phyloP scores from a whole-genome alignment of 2,329 filamentous ascomycete genomes.

The Diatrype stigma region DNA sequence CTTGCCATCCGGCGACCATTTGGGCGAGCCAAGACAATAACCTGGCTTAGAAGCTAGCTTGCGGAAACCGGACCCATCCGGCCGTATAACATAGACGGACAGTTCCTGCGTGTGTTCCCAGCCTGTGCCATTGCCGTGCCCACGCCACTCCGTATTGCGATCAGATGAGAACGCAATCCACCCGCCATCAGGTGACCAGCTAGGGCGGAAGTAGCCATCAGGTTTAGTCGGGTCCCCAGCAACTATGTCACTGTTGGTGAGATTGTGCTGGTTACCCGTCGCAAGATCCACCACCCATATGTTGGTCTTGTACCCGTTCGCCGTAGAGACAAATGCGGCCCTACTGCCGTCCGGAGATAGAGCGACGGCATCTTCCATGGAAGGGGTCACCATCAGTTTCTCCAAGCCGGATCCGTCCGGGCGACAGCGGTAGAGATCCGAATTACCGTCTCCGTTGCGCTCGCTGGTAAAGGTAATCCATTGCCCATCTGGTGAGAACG shows the following conservation, averaged over 20 bases:
- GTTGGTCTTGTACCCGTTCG: conserved; percentile 31
- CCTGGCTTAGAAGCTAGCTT: conserved; percentile 27
- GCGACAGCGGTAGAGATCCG: conserved; percentile 35
- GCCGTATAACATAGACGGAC: conserved; percentile 34
- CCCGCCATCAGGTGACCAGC: conserved; percentile 37
- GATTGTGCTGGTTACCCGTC: conserved; percentile 27
- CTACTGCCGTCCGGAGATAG: conserved; percentile 34
- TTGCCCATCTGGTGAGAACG: conserved; percentile 33
- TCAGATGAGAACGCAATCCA: conserved; percentile 39
- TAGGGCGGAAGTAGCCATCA: conserved; percentile 34
- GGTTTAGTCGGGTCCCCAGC: conserved; percentile 20
- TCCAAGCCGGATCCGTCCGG: conserved; percentile 32
- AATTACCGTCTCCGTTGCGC: conserved; percentile 34
- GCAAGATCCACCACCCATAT: conserved; percentile 35
- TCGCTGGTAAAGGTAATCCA: conserved; percentile 38
- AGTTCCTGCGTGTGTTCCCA: conserved; percentile 39
- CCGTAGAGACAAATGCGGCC: conserved; percentile 36
- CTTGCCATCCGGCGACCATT: conserved; percentile 32
- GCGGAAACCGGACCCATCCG: conserved; percentile 33
- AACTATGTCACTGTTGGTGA: conserved; percentile 30
- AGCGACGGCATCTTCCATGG: conserved; percentile 32
- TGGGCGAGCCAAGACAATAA: conserved; percentile 34
- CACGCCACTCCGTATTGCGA: conserved; percentile 36
- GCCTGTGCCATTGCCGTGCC: conserved; percentile 34
- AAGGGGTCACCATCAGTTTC: conserved; percentile 27